phyloP scores from a whole-genome alignment of 306 rosid species.

The Cicer cuneatum region DNA sequence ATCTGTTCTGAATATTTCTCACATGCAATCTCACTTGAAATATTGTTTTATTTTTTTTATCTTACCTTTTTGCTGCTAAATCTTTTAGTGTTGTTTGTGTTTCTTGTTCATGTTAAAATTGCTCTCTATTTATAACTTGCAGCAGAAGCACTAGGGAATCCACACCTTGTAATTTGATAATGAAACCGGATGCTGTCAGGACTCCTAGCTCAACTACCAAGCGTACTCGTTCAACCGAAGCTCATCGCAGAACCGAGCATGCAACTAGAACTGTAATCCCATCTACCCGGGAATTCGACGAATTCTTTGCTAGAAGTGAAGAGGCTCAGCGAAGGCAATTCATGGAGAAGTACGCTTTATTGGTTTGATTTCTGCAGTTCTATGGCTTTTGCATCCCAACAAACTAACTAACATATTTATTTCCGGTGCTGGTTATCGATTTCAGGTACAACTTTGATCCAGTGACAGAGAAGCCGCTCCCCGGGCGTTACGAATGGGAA shows the following conservation, averaged over 20 bases:
- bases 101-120: slow-evolving; percentile 2
- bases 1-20: slow-evolving; percentile 6
- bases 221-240: slow-evolving; percentile 63
- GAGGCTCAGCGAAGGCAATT: slow-evolving; percentile 73
- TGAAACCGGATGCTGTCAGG: slow-evolving; percentile 64
- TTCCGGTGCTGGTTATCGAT: slow-evolving; percentile 33
- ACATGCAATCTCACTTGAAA: slow-evolving; percentile 4
- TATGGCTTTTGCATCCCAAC: neutral
- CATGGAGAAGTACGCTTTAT: slow-evolving; percentile 70
- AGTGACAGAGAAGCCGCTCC: slow-evolving; percentile 79
- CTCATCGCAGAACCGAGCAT: slow-evolving; percentile 55
- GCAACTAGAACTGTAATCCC: slow-evolving; percentile 68
- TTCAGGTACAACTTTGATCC: slow-evolving; percentile 98
- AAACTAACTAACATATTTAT: slow-evolving; percentile 1
- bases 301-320: slow-evolving; percentile 78
- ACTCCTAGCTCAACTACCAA: slow-evolving; percentile 89
- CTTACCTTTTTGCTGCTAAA: neutral
- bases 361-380: slow-evolving; percentile 17
- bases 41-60: slow-evolving; percentile 9
- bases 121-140: slow-evolving; percentile 39
- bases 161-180: slow-evolving; percentile 91
- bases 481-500: slow-evolving; percentile 88
- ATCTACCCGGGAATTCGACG: slow-evolving; percentile 78
- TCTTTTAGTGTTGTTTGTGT: slow-evolving; percentile 2
- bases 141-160: slow-evolving; percentile 86